Evolutionary conservation across 148 eudicot species (phyloP), one percentile per base, ranked within the genome.

Genomic region (Heliosperma pusillum): DNA sequence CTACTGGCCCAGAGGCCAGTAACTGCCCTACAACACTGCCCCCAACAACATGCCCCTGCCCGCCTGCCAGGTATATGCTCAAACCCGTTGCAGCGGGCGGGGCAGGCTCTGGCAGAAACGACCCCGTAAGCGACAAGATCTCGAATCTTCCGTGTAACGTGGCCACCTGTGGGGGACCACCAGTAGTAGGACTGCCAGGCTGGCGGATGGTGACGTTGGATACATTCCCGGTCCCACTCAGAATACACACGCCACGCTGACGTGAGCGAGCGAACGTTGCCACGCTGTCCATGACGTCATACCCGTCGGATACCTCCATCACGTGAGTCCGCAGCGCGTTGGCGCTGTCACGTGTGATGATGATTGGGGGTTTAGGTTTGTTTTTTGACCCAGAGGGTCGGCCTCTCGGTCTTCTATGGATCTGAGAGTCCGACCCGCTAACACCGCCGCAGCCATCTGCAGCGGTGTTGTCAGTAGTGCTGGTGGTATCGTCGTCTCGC

Each of bases 41-140:
- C 19, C 97, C 97, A 13, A 92, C 94, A 17, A 92, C 97, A 77
- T 90, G 96, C 21, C 96, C 96, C 69, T 90, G 96, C 36, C 96
- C 96, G 2, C 96, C 96, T 0, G 96, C 93, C 11, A 92, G 66
- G 77, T 92, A 92, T 15, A 92, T 87, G 5, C 92, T 89, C 12
- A 92, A 78, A 21, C 93, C 92, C 0, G 93, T 89, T 3, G 97
- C 93, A 0, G 92, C 89, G 0, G 97, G 94, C 0, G 97, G 97
- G 3, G 97, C 97, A 0, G 97, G 97, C 0, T 94, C 92, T 0
- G 97, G 97, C 5, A 92, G 79, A 59, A 92, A 87, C 0, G 97
- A 92, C 4, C 97, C 97, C 0, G 97, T 77, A 10, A 92, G 67
- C 0, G 97, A 89, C 15, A 92, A 56, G 86, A 92, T 87, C 88